Conservation (phyloP, 192 early-diverging fungal genomes). For the Rhizophagus sp. region DNA sequence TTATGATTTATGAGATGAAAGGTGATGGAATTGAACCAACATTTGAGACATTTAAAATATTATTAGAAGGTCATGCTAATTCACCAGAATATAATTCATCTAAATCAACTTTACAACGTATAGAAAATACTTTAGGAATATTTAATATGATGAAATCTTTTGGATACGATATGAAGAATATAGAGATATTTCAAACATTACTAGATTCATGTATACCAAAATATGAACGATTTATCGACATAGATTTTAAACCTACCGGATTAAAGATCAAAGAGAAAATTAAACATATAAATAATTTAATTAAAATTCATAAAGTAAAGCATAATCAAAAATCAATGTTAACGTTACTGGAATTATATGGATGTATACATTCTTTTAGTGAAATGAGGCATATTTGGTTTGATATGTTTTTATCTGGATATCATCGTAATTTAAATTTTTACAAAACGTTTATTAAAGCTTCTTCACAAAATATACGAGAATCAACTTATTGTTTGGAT, state of each 20-base stretch:
- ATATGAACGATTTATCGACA: neutral
- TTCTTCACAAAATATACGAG: neutral
- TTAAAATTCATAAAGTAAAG: neutral
- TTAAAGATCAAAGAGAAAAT: neutral
- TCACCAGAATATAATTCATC: neutral
- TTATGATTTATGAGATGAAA: slow-evolving; percentile 2
- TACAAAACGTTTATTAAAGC: slow-evolving; percentile 10
- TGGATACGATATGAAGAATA: slow-evolving; percentile 6
- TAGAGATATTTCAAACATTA: slow-evolving; percentile 3
- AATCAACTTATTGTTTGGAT: slow-evolving; percentile 8
- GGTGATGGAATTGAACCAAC: slow-evolving; percentile 1
- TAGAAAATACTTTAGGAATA: slow-evolving; percentile 8
- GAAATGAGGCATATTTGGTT: neutral
- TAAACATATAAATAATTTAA: neutral
- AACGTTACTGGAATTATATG: slow-evolving; percentile 8
- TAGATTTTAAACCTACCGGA: neutral
- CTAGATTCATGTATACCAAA: slow-evolving; percentile 10
- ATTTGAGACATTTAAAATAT: neutral
- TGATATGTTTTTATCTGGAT: slow-evolving; percentile 4
- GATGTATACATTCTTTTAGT: neutral
- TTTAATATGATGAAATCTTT: slow-evolving; percentile 1
- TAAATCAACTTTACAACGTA: neutral
- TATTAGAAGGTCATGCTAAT: slow-evolving; percentile 2
- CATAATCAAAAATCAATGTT: slow-evolving; percentile 12
- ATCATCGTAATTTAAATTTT: neutral